A percentile compares a stretch with the other conserved stretches of the same genome.
Conservation (phyloP, 2,329 filamentous ascomycete genomes). For the Hysterium pulicare region DNA sequence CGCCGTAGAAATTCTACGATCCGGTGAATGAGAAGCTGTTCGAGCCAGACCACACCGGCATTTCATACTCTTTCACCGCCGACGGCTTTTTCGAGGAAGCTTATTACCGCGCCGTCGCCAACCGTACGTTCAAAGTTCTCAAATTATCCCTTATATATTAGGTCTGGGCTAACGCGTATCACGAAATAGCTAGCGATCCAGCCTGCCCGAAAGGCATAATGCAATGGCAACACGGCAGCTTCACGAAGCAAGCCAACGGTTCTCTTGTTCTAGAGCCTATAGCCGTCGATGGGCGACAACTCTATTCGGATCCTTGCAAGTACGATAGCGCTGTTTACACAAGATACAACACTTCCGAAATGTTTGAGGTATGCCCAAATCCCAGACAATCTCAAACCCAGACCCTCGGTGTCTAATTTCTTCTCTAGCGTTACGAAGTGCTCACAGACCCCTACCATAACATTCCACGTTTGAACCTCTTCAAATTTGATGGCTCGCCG, state of each 20-base stretch:
- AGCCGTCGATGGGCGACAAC: conserved; percentile 63
- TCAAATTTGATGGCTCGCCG: conserved; percentile 60
- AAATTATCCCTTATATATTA: not conserved
- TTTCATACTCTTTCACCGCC: conserved; percentile 69
- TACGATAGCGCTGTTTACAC: conserved; percentile 56
- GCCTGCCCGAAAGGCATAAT: conserved; percentile 63
- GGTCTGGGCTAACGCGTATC: conserved; percentile 16
- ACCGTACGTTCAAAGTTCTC: conserved; percentile 53
- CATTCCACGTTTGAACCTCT: conserved; percentile 62
- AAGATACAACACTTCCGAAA: conserved; percentile 63
- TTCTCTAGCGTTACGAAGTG: conserved; percentile 42
- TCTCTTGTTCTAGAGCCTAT: conserved; percentile 60
- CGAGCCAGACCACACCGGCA: conserved; percentile 64
- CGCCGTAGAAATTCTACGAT: conserved; percentile 63
- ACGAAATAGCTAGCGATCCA: conserved; percentile 52
- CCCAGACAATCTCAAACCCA: not conserved
- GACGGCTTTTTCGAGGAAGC: conserved; percentile 68
- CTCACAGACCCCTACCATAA: conserved; percentile 60
- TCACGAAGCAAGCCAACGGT: conserved; percentile 54
- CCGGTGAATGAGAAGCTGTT: conserved; percentile 62
- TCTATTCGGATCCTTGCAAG: conserved; percentile 63
- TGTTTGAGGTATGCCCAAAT: conserved; percentile 52
- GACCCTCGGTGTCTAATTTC: conserved; percentile 1
- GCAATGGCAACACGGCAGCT: conserved; percentile 71
- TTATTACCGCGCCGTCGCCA: conserved; percentile 65